A percentile compares a stretch with the other conserved stretches of the same genome.
Conservation (phyloP, 176 grass and related monocot species). For the Oryza coarctata region DNA sequence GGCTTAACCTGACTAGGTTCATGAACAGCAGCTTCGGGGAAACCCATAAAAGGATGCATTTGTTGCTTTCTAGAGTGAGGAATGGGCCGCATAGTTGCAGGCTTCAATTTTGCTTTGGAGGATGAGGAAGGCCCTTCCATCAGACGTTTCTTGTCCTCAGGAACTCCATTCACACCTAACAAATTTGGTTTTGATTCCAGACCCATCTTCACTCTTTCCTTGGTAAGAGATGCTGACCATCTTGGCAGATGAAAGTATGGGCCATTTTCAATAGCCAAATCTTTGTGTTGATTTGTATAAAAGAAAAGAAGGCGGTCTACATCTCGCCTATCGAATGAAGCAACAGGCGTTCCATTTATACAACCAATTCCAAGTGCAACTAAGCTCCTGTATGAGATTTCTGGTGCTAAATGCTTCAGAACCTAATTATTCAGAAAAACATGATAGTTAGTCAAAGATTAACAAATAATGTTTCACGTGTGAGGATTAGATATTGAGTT, state of each 20-base stretch:
- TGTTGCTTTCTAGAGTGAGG: constrained; percentile 71
- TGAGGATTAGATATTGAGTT: not conserved
- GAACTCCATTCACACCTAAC: constrained; percentile 30
- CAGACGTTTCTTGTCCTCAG: constrained; percentile 36
- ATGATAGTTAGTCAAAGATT: constrained; percentile 14
- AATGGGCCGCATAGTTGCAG: constrained; percentile 78
- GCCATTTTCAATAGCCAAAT: constrained; percentile 41
- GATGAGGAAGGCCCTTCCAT: constrained; percentile 38
- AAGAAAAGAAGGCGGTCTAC: constrained; percentile 93
- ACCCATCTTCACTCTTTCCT: constrained; percentile 51
- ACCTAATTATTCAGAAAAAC: constrained; percentile 53
- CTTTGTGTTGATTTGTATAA: constrained; percentile 55
- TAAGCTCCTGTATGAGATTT: constrained; percentile 76
- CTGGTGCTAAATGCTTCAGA: constrained; percentile 84
- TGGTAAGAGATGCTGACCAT: constrained; percentile 66
- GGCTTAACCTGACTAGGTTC: constrained; percentile 50
- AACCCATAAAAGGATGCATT: constrained; percentile 80
- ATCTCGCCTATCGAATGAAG: constrained; percentile 86
- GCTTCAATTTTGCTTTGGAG: constrained; percentile 53
- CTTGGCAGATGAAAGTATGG: constrained; percentile 51
- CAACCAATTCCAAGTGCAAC: constrained; percentile 89
- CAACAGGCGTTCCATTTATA: constrained; percentile 83
- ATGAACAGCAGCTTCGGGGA: constrained; percentile 36
- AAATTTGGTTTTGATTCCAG: constrained; percentile 48
- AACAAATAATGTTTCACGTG: constrained; percentile 11